Evolutionary conservation across 1,284 basidiomycete species (phyloP).

Genomic region (Papiliotrema laurentii): DNA sequence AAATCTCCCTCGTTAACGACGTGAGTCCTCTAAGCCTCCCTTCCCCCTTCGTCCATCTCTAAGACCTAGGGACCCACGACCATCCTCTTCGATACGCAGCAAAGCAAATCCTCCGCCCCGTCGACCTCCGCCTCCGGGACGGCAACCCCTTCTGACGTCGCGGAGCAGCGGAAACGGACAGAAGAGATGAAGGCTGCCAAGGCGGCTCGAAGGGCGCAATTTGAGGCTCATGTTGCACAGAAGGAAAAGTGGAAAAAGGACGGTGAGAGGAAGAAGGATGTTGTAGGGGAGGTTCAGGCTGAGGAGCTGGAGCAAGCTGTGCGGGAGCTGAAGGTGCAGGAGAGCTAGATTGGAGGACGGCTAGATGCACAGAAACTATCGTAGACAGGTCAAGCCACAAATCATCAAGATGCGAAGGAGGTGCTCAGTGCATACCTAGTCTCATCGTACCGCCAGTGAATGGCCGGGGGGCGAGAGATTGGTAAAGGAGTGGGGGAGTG

Average conservation of each 20-base stretch:
- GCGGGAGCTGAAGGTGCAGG: background rate
- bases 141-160: background rate
- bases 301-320: background rate
- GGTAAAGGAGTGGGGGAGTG: too few relatives aligned
- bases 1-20: constrained; percentile 77
- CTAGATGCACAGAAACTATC: too few relatives aligned
- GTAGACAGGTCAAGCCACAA: too few relatives aligned
- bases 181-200: constrained; percentile 4
- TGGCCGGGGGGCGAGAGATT: too few relatives aligned
- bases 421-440: too few relatives aligned
- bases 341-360: too few relatives aligned
- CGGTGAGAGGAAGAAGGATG: constrained; percentile 12
- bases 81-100: constrained; percentile 16
- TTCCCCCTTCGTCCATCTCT: background rate
- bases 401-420: too few relatives aligned
- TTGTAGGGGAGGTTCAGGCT: background rate
- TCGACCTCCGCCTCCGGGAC: background rate
- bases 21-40: constrained; percentile 44
- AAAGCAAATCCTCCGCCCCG: background rate
- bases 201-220: background rate
- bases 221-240: constrained; percentile 1
- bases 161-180: background rate
- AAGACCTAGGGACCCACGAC: constrained; percentile 25
- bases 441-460: too few relatives aligned
- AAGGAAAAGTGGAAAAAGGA: background rate